Evolutionary conservation across 805 yeast species (phyloP).

Genomic region (Candida boleticola): DNA sequence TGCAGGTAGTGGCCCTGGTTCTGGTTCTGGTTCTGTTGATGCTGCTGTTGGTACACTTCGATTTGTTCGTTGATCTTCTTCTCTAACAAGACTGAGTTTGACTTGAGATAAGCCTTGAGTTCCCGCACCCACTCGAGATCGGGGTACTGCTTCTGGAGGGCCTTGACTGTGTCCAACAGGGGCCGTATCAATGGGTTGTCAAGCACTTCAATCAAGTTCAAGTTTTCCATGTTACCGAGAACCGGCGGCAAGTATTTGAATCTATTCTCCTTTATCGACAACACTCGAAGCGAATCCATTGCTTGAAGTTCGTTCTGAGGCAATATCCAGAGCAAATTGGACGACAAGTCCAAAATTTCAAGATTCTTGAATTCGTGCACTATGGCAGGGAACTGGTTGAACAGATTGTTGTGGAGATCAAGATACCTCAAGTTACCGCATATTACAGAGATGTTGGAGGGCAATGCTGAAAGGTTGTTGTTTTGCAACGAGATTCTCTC

Average conservation of each 20-base stretch:
- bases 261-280: slow-evolving; percentile 61
- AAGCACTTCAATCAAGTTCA: slow-evolving; percentile 59
- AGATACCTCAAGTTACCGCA: slow-evolving; percentile 50
- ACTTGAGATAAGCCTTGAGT: slow-evolving; percentile 36
- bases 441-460: slow-evolving; percentile 44
- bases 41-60: slow-evolving; percentile 8
- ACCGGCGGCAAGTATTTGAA: slow-evolving; percentile 54
- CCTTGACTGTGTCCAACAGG: slow-evolving; percentile 29
- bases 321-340: slow-evolving; percentile 48
- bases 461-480: slow-evolving; percentile 48
- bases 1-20: slow-evolving; percentile 10
- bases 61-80: slow-evolving; percentile 22
- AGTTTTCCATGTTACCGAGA: slow-evolving; percentile 48
- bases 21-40: slow-evolving; percentile 5
- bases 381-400: slow-evolving; percentile 51
- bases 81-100: slow-evolving; percentile 33
- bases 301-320: slow-evolving; percentile 41
- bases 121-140: slow-evolving; percentile 46
- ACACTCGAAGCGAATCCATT: slow-evolving; percentile 49
- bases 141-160: slow-evolving; percentile 35
- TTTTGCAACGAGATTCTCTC: slow-evolving; percentile 55
- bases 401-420: slow-evolving; percentile 62
- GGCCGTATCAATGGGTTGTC: slow-evolving; percentile 61
- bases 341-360: slow-evolving; percentile 66
- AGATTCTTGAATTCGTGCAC: slow-evolving; percentile 39